Conservation (phyloP, 1,284 basidiomycete genomes). For the Trichosporon coremiiforme region DNA sequence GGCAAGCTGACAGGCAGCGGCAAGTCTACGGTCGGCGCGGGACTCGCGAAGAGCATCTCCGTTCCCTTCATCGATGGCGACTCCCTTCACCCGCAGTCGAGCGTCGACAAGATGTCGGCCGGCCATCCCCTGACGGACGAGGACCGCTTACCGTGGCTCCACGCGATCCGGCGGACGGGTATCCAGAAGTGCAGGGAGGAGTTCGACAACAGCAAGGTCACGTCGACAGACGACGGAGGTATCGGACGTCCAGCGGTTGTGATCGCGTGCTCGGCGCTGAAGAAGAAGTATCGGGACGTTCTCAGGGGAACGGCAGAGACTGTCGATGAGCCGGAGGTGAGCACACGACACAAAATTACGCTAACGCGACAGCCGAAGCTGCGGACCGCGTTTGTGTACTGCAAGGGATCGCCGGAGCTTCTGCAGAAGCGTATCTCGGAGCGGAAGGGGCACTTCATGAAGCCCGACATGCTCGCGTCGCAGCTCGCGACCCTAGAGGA, state of each 20-base stretch:
- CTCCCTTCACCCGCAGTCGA: conserved; percentile 76
- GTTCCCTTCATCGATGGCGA: conserved; percentile 88
- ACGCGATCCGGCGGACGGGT: conserved; percentile 65
- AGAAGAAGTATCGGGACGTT: conserved; percentile 76
- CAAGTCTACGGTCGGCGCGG: conserved; percentile 80
- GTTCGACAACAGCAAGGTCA: conserved; percentile 44
- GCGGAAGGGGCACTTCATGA: conserved; percentile 85
- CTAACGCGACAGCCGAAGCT: conserved; percentile 43
- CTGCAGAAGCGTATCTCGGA: conserved; percentile 70
- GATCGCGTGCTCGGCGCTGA: conserved; percentile 85
- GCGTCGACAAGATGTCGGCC: conserved; percentile 84
- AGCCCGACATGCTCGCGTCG: conserved; percentile 78
- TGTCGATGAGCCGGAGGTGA: conserved; percentile 21
- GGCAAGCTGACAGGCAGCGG: conserved; percentile 60
- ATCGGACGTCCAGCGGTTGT: conserved; percentile 64
- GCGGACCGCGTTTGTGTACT: conserved; percentile 78
- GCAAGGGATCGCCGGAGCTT: conserved; percentile 68
- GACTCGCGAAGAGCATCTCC: conserved; percentile 64
- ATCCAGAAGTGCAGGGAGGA: conserved; percentile 60
- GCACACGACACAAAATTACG: neutral
- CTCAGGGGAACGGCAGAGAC: conserved; percentile 64
- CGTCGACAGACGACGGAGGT: conserved; percentile 24
- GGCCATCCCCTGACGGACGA: conserved; percentile 76
- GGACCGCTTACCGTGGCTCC: conserved; percentile 86
- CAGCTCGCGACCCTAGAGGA: conserved; percentile 79